phyloP scores from a whole-genome alignment of 805 yeast species.

The Zygosaccharomyces bailii region DNA sequence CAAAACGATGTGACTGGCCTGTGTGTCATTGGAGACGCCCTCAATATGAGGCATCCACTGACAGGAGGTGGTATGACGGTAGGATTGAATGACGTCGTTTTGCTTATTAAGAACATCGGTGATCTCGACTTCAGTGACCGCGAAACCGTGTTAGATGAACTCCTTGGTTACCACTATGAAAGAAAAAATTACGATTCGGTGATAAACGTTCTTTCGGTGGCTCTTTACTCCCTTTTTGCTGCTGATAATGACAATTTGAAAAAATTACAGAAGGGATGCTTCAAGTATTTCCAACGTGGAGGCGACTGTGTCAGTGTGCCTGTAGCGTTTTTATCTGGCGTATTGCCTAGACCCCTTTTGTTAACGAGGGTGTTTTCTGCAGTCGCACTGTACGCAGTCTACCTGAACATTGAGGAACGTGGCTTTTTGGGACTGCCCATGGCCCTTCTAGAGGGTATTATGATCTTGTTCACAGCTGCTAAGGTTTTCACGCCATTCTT shows the following conservation, averaged over 20 bases:
- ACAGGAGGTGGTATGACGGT: constrained; percentile 99
- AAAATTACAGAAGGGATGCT: constrained; percentile 83
- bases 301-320: constrained; percentile 79
- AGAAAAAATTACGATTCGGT: constrained; percentile 80
- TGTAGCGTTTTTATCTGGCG: constrained; percentile 77
- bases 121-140: constrained; percentile 51
- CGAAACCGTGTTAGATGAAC: constrained; percentile 50
- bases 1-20: constrained; percentile 70
- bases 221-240: constrained; percentile 84
- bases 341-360: constrained; percentile 67
- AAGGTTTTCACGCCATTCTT: constrained; percentile 78
- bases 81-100: constrained; percentile 79
- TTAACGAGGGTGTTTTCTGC: constrained; percentile 83
- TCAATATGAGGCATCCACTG: constrained; percentile 96
- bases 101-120: constrained; percentile 49
- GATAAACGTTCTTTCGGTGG: constrained; percentile 84
- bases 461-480: constrained; percentile 69
- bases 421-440: constrained; percentile 68
- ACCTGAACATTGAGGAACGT: constrained; percentile 58
- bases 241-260: constrained; percentile 67
- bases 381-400: constrained; percentile 83
- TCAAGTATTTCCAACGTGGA: constrained; percentile 78
- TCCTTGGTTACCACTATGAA: constrained; percentile 67
- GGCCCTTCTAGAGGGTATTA: constrained; percentile 66
- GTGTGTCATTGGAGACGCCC: constrained; percentile 84